These are phyloP conservation scores for Astrothelium subdiscretum DNA, from an alignment of 495 filamentous ascomycete genomes.

Conservation along the genomic window DNA sequence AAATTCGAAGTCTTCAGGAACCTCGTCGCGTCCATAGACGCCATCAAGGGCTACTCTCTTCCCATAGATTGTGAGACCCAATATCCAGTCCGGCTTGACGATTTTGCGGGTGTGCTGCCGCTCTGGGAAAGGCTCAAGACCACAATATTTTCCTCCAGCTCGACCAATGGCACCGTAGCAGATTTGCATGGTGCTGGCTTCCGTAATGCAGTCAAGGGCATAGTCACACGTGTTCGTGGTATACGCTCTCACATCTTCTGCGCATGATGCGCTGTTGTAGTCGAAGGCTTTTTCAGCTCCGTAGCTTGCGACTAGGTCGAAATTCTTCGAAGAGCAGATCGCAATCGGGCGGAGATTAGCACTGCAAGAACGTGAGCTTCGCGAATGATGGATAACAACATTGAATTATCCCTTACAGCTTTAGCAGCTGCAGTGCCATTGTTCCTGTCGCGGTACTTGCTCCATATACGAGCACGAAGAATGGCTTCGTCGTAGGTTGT, in stretches of 20 bases:
- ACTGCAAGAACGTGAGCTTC: constrained; percentile 33
- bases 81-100: background rate
- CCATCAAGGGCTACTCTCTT: background rate
- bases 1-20: background rate
- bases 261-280: constrained; percentile 26
- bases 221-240: background rate
- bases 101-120: background rate
- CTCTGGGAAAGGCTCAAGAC: background rate
- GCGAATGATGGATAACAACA: constrained; percentile 34
- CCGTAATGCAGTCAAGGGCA: background rate
- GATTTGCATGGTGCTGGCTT: background rate
- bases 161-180: background rate
- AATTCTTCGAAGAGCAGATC: constrained; percentile 45
- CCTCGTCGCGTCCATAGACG: background rate
- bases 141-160: background rate
- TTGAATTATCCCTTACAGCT: constrained; percentile 39
- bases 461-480: constrained; percentile 34
- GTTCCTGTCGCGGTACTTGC: constrained; percentile 37
- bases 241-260: background rate
- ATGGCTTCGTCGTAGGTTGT: constrained; percentile 13
- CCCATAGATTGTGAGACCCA: background rate
- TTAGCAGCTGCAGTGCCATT: constrained; percentile 34
- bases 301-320: constrained; percentile 35
- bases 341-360: constrained; percentile 25
- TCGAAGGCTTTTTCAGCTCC: constrained; percentile 45